phyloP scores from a whole-genome alignment of 23 red algal species.

The Agarophyton chilense region DNA sequence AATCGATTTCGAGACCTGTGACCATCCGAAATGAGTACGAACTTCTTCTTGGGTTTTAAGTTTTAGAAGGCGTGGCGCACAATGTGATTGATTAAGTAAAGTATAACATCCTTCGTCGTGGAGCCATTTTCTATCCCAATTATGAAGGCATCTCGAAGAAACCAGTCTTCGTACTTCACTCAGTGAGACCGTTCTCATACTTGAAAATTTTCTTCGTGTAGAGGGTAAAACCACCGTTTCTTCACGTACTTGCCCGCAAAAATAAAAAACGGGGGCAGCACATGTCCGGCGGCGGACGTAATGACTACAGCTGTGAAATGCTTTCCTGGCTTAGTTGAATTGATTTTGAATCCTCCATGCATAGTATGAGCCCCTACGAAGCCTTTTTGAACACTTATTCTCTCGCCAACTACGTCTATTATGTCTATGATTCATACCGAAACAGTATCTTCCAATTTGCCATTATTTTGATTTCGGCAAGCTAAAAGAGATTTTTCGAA shows the following conservation, averaged over 20 bases:
- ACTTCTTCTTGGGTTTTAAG: background rate
- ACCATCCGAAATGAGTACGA: background rate
- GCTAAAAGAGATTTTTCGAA: no score
- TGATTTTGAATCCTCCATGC: background rate
- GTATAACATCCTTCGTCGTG: slow-evolving; percentile 1
- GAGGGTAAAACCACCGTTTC: background rate
- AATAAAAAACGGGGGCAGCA: slow-evolving; percentile 12
- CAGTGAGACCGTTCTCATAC: background rate
- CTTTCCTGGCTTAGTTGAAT: background rate
- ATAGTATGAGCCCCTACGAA: background rate
- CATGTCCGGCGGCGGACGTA: background rate
- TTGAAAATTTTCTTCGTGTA: background rate
- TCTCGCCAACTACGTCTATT: no score
- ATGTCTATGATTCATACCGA: no score
- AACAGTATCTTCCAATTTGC: no score
- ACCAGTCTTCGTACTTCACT: background rate
- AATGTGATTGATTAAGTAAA: background rate
- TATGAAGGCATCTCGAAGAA: background rate
- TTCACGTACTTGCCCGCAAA: background rate
- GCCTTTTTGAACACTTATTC: no score
- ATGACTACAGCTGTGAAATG: background rate
- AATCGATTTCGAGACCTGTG: background rate
- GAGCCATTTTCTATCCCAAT: slow-evolving; percentile 3
- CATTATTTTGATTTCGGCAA: no score
- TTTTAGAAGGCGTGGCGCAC: background rate